phyloP scores from a whole-genome alignment of 352 stramenopile genomes.

The Phytophthora sojae region DNA sequence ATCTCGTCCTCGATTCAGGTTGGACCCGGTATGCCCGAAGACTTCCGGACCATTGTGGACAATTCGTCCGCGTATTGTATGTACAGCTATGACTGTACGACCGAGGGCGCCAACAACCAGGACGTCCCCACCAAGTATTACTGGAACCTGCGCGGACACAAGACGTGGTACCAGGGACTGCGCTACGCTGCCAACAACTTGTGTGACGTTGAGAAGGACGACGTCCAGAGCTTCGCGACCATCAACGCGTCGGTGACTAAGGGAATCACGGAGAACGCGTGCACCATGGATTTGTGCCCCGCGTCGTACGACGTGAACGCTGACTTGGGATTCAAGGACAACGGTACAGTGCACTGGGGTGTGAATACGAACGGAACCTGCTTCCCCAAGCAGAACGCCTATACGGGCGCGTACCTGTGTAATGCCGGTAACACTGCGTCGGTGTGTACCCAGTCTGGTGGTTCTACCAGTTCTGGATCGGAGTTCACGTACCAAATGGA shows the following conservation, averaged over 20 bases:
- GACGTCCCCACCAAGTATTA: conserved; percentile 47
- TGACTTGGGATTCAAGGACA: conserved; percentile 40
- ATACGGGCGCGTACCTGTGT: conserved; percentile 46
- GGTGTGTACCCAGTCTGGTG: conserved; percentile 22
- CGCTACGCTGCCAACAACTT: conserved; percentile 66
- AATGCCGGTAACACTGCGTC: conserved; percentile 35
- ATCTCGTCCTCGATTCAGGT: conserved; percentile 94
- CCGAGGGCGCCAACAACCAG: conserved; percentile 43
- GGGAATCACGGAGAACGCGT: conserved; percentile 55
- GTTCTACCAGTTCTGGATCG: conserved; percentile 11
- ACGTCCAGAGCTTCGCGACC: conserved; percentile 45
- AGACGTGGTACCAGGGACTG: conserved; percentile 68
- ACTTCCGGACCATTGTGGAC: conserved; percentile 41
- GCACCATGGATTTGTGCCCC: conserved; percentile 40
- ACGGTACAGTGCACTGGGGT: conserved; percentile 29
- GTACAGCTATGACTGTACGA: conserved; percentile 48
- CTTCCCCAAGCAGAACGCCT: conserved; percentile 47
- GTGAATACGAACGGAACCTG: conserved; percentile 48
- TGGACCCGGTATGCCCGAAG: conserved; percentile 64
- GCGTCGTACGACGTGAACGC: conserved; percentile 63
- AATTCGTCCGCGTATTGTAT: conserved; percentile 41
- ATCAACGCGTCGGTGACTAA: conserved; percentile 39
- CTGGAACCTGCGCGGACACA: conserved; percentile 47
- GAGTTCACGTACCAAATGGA: conserved; percentile 79
- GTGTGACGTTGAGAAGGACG: conserved; percentile 30